Conservation (phyloP, 768 basidiomycete species). For the Termitomyces sp. region DNA sequence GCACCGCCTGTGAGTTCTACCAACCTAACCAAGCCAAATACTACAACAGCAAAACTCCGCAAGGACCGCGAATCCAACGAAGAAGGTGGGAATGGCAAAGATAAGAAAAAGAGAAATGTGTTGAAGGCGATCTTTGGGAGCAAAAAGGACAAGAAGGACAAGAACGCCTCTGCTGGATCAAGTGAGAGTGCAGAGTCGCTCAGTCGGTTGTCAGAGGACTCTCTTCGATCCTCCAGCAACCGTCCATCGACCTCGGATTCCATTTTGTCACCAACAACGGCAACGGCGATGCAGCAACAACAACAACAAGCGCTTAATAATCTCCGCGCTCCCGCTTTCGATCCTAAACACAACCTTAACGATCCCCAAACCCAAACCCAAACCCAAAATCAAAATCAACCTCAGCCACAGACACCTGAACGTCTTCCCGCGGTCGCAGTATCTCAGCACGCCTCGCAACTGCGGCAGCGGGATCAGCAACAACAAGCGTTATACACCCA, state of each 20-base stretch:
- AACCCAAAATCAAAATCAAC: background rate
- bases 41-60: conserved; percentile 33
- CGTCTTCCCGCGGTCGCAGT: conserved; percentile 36
- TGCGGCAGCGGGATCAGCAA: conserved; percentile 85
- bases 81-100: conserved; percentile 17
- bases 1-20: conserved; percentile 39
- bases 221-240: conserved; percentile 41
- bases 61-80: conserved; percentile 35
- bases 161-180: conserved; percentile 40
- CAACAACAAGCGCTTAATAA: conserved; percentile 32
- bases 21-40: conserved; percentile 21
- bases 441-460: conserved; percentile 60
- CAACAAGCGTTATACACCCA: conserved; percentile 83
- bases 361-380: too few relatives aligned
- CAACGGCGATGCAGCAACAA: conserved; percentile 53
- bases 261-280: conserved; percentile 46
- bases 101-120: conserved; percentile 52
- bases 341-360: conserved; percentile 20
- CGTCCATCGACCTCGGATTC: conserved; percentile 32
- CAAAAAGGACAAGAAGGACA: conserved; percentile 71
- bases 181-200: conserved; percentile 44
- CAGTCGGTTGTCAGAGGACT: conserved; percentile 54
- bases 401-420: conserved; percentile 19
- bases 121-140: conserved; percentile 72
- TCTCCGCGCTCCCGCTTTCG: conserved; percentile 18